Base-by-base conservation (phyloP, 345 rosid genomes). In the Populus deltoides region DNA sequence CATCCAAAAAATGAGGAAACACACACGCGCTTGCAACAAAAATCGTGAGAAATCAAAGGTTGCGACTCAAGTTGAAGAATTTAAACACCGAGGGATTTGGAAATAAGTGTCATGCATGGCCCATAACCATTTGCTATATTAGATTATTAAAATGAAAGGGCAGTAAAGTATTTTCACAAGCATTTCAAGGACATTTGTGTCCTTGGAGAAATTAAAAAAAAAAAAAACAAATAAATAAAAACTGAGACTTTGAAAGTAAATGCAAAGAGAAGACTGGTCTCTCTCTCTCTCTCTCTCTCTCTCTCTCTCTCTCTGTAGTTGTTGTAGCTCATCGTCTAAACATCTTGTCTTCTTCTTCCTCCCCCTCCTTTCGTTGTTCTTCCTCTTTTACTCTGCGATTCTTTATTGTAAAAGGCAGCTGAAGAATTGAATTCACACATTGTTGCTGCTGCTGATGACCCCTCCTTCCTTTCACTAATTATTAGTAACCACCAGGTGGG, bases 201-300 rank as follows among this genome's bases (percentile, higher is more conserved):
- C 63, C 63, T 59, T 59, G 29, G 4, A 59, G 24, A 59, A n/a
- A 59, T 59, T 59, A n/a, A 59, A 59, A n/a, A 59, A 57, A 9
- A 24, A 20, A n/a, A 57, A 57, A 8, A 53, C 2, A 53, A 20
- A 53, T 20, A 8, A 57, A 57, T 2, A 8, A 59, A n/a, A 59
- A 59, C 63, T n/a, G 63, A 57, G 63, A 59, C 63, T 59, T 59
- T 59, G 63, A 59, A 59, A 59, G 63, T n/a, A 59, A 59, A 59
- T 59, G 63, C 63, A n/a, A 59, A 59, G 63, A 9, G 63, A 59
- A 59, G 63, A 59, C 63, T n/a, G 63, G 29, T 59, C 29, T 53
- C 0, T 53, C 59, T 15, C 18, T 16, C 51, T 18, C 9, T 51
- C 57, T 51, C 17, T 51, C 27, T 8, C n/a, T n/a, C n/a, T n/a